Evolutionary conservation across 495 filamentous ascomycete species (phyloP), one percentile per base, ranked within the genome.

Genomic region (Talaromyces borbonicus): DNA sequence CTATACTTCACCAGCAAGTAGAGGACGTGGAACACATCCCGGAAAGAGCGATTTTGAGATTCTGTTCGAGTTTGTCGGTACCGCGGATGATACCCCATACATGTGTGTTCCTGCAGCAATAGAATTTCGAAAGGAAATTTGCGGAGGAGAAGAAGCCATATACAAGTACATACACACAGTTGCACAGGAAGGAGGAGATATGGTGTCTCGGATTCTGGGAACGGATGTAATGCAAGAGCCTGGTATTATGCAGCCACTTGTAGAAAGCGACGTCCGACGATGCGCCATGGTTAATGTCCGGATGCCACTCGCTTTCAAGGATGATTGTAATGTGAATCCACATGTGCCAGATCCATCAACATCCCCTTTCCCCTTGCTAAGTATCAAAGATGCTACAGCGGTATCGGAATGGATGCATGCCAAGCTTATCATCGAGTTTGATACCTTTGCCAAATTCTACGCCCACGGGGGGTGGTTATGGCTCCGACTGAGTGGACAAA

Each of bases 41-140:
- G 27, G 35, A 6, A 74, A 81, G 55, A 72, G 71, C 1, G 48
- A 57, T 0, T 95, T 86, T 50, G 76, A 85, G 14, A 63, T 64
- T 2, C 75, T 83, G 9, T 95, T 95, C 54, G 77, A 87, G 57
- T 92, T 85, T 49, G 70, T 83, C 11, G 87, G 81, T 1, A 94
- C 87, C 0, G 54, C 78, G 1, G 88, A 95, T 52, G 78, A 77
- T 39, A 67, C 75, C 4, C 75, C 86, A 0, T 89, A 81, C 43
- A 59, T 85, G 1, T 86, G 83, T 49, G 70, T 90, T 1, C 74
- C 79, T 2, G 83, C 83, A 2, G 78, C 82, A 0, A 63, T 95
- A 18, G 59, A 67, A 19, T 95, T 81, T 69, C 72, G 89, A 3
- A 48, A 67, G 18, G 66, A 77, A 30, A 67, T 86, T 30, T 75